phyloP scores from a whole-genome alignment of 192 early-diverging fungal species.

The Mortierella claussenii region DNA sequence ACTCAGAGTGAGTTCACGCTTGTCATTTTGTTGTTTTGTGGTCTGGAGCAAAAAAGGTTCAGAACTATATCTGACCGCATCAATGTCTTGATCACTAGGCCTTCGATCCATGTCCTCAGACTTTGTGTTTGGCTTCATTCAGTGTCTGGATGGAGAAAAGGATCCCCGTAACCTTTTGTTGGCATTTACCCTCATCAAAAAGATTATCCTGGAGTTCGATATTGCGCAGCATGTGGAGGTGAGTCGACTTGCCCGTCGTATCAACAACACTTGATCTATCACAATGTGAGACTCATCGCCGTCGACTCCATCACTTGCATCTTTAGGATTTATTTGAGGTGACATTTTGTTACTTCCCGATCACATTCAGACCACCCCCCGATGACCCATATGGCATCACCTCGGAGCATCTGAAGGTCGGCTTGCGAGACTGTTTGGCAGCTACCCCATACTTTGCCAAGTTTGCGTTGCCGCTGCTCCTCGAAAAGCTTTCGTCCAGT shows the following conservation, averaged over 20 bases:
- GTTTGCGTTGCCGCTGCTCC: slow-evolving; percentile 85
- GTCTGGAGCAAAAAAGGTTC: no score
- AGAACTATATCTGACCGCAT: no score
- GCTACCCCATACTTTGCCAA: slow-evolving; percentile 82
- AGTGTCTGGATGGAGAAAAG: slow-evolving; percentile 97
- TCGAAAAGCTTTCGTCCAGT: slow-evolving; percentile 91
- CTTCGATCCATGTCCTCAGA: slow-evolving; percentile 72
- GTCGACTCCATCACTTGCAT: no score
- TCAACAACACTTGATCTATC: no score
- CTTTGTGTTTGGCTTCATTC: slow-evolving; percentile 87
- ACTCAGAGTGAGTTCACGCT: slow-evolving; percentile 42
- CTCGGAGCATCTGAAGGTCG: slow-evolving; percentile 87
- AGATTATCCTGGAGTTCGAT: slow-evolving; percentile 81
- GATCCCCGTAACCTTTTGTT: slow-evolving; percentile 95
- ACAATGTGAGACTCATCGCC: no score
- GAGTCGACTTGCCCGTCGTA: no score
- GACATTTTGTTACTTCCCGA: slow-evolving; percentile 99
- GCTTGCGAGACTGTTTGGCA: slow-evolving; percentile 80
- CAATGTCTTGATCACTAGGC: no score
- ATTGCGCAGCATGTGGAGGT: slow-evolving; percentile 82
- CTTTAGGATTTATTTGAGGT: slow-evolving; percentile 92
- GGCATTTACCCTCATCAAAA: slow-evolving; percentile 81
- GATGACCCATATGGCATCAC: slow-evolving; percentile 97
- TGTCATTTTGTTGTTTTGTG: no score
- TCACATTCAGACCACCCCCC: slow-evolving; percentile 96